Conservation (phyloP, 176 grass and related monocot species). For the Lolium perenne region DNA sequence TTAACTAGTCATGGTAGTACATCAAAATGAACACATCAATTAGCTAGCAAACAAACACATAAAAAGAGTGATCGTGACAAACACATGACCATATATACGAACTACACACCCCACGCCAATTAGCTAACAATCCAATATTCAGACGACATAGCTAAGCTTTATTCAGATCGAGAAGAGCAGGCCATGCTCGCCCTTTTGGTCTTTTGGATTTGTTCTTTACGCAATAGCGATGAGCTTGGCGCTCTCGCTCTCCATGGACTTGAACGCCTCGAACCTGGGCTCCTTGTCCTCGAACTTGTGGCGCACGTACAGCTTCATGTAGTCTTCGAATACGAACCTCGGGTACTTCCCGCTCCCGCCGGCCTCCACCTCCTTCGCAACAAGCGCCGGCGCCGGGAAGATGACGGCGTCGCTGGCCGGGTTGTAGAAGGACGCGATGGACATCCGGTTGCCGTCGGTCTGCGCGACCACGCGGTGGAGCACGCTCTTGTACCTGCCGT, state of each 20-base stretch:
- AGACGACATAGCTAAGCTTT: too few relatives aligned
- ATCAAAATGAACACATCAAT: too few relatives aligned
- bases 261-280: conserved; percentile 78
- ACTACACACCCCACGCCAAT: too few relatives aligned
- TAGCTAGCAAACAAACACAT: too few relatives aligned
- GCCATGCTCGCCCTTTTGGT: too few relatives aligned
- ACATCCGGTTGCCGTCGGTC: conserved; percentile 78
- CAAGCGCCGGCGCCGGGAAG: conserved; percentile 76
- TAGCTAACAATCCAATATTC: too few relatives aligned
- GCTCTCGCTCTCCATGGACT: conserved; percentile 55
- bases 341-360: conserved; percentile 44
- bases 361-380: conserved; percentile 31
- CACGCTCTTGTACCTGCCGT: conserved; percentile 90
- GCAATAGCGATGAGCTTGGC: conserved; percentile 51
- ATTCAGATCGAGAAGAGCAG: too few relatives aligned
- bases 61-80: too few relatives aligned
- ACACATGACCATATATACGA: too few relatives aligned
- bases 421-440: conserved; percentile 95
- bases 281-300: conserved; percentile 89
- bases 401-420: conserved; percentile 74
- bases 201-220: too few relatives aligned
- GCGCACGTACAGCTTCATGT: conserved; percentile 82
- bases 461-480: conserved; percentile 77
- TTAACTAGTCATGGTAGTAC: too few relatives aligned
- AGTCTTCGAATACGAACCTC: conserved; percentile 85